These are phyloP conservation scores for Diplodia sapinea DNA, from an alignment of 2,329 filamentous ascomycete genomes.

Conservation along the genomic window DNA sequence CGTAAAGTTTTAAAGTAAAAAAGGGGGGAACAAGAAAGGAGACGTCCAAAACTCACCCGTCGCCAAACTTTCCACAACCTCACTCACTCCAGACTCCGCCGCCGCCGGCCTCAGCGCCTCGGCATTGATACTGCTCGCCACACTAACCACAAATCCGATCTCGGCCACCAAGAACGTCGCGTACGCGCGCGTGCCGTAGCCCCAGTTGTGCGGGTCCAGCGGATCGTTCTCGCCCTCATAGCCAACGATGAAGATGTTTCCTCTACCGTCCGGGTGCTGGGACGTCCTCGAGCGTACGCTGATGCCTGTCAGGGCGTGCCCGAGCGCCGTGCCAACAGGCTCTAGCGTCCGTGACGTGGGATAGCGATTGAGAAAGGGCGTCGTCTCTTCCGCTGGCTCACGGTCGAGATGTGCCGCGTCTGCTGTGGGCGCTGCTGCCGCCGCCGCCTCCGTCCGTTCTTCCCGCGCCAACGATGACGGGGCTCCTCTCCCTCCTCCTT, in stretches of 20 bases:
- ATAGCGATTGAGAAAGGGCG: constrained; percentile 34
- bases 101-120: constrained; percentile 55
- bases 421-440: neutral
- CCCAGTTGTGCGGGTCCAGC: constrained; percentile 49
- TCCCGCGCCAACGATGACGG: neutral
- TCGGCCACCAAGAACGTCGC: constrained; percentile 42
- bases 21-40: constrained; percentile 51
- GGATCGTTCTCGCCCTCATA: constrained; percentile 46
- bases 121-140: constrained; percentile 61
- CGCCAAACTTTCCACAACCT: constrained; percentile 25
- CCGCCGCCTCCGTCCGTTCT: neutral
- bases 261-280: neutral
- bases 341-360: constrained; percentile 21
- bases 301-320: constrained; percentile 45
- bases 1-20: neutral
- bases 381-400: constrained; percentile 18
- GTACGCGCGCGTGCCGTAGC: constrained; percentile 37
- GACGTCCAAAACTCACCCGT: constrained; percentile 8
- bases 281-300: constrained; percentile 42
- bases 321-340: constrained; percentile 41
- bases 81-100: constrained; percentile 46
- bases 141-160: constrained; percentile 59
- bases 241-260: constrained; percentile 46
- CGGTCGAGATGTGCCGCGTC: neutral
- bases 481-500: neutral